Evolutionary conservation across 176 grass and related monocot genomes (phyloP).

Genomic region (Raddia guianensis): DNA sequence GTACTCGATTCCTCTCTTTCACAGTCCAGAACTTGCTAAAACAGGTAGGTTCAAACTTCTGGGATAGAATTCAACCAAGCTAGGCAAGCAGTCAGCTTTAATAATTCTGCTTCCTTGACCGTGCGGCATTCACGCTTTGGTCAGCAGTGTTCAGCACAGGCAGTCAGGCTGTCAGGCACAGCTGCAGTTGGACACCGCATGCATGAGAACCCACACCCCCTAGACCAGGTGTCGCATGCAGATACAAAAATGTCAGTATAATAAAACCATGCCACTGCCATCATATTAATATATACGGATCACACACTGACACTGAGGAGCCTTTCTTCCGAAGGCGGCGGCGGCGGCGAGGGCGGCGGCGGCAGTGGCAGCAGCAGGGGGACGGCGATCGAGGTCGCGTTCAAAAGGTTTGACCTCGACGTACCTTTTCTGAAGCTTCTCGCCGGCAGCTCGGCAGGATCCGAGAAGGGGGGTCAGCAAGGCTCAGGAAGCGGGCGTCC

Average conservation of each 20-base stretch:
- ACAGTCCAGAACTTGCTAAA: not conserved
- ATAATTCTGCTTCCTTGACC: not conserved
- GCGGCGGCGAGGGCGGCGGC: not conserved
- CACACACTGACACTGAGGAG: no score
- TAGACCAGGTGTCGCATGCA: no score
- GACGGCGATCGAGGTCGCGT: conserved; percentile 21
- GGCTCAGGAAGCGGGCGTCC: conserved; percentile 30
- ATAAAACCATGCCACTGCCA: conserved; percentile 1
- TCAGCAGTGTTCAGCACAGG: not conserved
- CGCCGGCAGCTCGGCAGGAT: conserved; percentile 34
- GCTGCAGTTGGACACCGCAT: not conserved
- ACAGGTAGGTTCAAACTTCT: not conserved
- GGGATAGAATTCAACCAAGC: not conserved
- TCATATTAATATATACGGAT: not conserved
- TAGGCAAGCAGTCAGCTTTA: not conserved
- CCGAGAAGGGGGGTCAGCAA: conserved; percentile 43
- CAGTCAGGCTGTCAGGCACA: no score
- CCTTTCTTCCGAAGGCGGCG: not conserved
- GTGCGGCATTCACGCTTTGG: not conserved
- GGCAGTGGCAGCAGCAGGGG: not conserved
- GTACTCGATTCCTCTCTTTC: no score
- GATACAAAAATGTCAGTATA: not conserved
- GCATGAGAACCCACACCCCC: not conserved
- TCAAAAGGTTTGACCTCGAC: not conserved
- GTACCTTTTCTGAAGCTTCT: conserved; percentile 38